Conservation (phyloP, 2,329 filamentous ascomycete species). For the Trichophyton verrucosum region DNA sequence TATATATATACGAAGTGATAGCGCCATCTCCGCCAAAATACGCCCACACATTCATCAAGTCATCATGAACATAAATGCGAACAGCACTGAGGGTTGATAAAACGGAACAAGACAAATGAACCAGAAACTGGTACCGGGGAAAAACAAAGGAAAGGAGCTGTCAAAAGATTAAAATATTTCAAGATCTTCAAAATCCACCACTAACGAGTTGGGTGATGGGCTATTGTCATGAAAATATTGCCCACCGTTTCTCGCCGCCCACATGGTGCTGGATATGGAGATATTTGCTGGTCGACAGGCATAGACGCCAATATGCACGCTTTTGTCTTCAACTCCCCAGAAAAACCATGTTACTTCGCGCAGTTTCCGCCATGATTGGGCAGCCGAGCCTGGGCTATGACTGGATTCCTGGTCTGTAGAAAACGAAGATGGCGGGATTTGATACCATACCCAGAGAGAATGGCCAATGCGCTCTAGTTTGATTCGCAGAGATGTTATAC, state of each 20-base stretch:
- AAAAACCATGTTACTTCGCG: conserved; percentile 52
- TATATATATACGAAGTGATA: not conserved
- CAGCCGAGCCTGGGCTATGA: conserved; percentile 26
- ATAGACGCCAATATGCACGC: conserved; percentile 46
- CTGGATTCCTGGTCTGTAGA: conserved; percentile 15
- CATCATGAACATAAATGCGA: not conserved
- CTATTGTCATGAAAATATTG: conserved; percentile 14
- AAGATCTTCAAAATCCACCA: conserved; percentile 41
- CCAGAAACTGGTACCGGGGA: conserved; percentile 6
- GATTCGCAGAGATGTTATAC: conserved; percentile 40
- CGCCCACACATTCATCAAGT: conserved; percentile 8
- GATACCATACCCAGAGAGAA: conserved; percentile 47
- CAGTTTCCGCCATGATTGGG: conserved; percentile 44
- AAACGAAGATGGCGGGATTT: conserved; percentile 30
- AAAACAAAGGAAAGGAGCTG: conserved; percentile 8
- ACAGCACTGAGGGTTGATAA: not conserved
- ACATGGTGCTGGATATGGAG: conserved; percentile 27
- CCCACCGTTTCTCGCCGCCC: conserved; percentile 27
- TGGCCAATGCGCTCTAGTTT: conserved; percentile 46
- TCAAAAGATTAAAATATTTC: conserved; percentile 33
- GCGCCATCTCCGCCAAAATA: not conserved
- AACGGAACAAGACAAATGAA: not conserved
- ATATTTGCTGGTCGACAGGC: conserved; percentile 44
- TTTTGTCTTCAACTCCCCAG: conserved; percentile 47
- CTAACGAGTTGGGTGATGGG: conserved; percentile 27